Evolutionary conservation across 768 basidiomycete species (phyloP).

Genomic region (Boletus subparvulus): DNA sequence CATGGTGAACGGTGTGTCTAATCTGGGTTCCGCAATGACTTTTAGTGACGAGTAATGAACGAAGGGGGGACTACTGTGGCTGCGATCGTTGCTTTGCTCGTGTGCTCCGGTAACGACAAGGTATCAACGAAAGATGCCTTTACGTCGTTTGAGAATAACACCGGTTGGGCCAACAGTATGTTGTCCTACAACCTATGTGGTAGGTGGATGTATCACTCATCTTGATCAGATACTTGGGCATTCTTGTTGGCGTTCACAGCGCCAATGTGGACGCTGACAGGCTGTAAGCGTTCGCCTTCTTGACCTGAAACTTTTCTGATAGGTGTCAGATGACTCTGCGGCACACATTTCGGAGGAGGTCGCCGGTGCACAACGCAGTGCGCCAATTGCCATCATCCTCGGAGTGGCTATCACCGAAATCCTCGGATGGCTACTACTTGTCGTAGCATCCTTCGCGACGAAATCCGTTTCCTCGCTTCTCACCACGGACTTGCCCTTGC

Average conservation of each 20-base stretch:
- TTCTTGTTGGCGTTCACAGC: constrained; percentile 71
- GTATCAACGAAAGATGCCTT: constrained; percentile 72
- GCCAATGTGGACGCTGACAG: constrained; percentile 79
- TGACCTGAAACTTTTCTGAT: background rate
- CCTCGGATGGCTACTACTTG: constrained; percentile 65
- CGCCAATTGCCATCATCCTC: constrained; percentile 67
- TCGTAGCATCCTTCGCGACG: constrained; percentile 66
- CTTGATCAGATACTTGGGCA: constrained; percentile 62
- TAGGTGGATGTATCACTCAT: background rate
- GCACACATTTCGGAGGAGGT: constrained; percentile 76
- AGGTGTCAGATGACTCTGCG: constrained; percentile 62
- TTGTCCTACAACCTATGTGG: background rate
- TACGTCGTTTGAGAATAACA: constrained; percentile 68
- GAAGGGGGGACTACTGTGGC: constrained; percentile 65
- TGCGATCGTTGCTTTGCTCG: constrained; percentile 59
- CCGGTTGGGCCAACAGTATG: constrained; percentile 64
- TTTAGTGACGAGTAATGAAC: background rate
- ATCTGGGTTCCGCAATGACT: background rate
- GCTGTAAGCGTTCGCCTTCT: constrained; percentile 46
- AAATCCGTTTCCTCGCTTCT: constrained; percentile 53
- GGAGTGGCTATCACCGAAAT: constrained; percentile 59
- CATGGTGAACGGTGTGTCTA: constrained; percentile 53
- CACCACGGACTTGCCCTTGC: constrained; percentile 51
- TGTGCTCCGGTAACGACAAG: constrained; percentile 51
- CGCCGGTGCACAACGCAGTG: constrained; percentile 59